Evolutionary conservation across 441 rosid genomes (phyloP).

Genomic region (Erodium trifolium): DNA sequence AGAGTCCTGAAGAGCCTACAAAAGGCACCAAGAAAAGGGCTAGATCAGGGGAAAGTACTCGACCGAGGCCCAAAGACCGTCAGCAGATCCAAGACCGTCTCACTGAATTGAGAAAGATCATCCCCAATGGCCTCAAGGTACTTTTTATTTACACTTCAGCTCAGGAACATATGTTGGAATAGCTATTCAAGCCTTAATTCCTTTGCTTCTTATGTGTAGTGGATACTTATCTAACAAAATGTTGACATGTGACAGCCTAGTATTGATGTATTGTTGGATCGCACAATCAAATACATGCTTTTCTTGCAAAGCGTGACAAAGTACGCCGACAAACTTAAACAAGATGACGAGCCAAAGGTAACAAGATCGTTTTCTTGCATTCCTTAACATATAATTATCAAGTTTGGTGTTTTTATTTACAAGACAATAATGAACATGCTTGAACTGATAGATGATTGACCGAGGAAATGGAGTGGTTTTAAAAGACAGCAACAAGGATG

Average conservation of each 20-base stretch:
- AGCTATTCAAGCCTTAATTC: too few relatives aligned
- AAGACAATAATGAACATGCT: conserved; percentile 14
- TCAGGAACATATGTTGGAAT: too few relatives aligned
- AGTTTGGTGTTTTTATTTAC: conserved; percentile 3
- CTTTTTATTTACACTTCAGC: conserved; percentile 8
- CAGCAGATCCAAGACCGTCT: conserved; percentile 91
- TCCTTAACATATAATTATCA: background rate
- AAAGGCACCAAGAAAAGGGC: conserved; percentile 59
- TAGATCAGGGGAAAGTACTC: conserved; percentile 68
- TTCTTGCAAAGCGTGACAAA: conserved; percentile 81
- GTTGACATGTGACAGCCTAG: conserved; percentile 48
- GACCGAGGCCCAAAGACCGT: conserved; percentile 95
- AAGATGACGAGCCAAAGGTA: background rate
- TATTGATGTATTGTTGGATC: conserved; percentile 74
- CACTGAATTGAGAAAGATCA: conserved; percentile 72
- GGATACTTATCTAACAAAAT: conserved; percentile 5
- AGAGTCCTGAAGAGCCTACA: conserved; percentile 46
- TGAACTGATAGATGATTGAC: conserved; percentile 34
- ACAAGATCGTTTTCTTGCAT: background rate
- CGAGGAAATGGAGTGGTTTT: conserved; percentile 29
- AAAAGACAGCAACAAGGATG: conserved; percentile 26
- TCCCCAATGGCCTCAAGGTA: conserved; percentile 87
- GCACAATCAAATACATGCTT: conserved; percentile 72
- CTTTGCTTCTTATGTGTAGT: background rate
- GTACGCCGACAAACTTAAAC: conserved; percentile 55